Conservation (phyloP, 2,329 filamentous ascomycete species). For the Penicillium brasilianum region DNA sequence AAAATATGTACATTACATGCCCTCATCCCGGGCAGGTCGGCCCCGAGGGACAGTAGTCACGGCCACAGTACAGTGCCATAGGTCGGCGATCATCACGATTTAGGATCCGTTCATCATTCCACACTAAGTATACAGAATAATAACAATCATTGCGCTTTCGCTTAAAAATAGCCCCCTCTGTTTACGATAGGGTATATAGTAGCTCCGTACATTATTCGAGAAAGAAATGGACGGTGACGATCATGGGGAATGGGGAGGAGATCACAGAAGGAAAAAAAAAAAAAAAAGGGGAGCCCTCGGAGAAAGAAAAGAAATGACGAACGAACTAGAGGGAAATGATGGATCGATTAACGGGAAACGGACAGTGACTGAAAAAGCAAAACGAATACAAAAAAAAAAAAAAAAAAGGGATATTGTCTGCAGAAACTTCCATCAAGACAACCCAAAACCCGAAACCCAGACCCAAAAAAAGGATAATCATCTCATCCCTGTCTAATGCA, state of each 20-base stretch:
- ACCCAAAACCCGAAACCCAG: not conserved
- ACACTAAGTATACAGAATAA: conserved; percentile 6
- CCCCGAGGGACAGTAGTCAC: too few species aligned
- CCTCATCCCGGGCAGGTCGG: too few species aligned
- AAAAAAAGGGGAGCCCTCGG: conserved; percentile 1
- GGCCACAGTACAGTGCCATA: too few species aligned
- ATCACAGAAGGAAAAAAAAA: not conserved
- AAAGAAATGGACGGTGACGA: too few species aligned
- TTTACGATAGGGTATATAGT: not conserved
- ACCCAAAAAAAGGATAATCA: not conserved
- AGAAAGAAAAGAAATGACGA: conserved; percentile 1
- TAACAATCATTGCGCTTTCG: conserved; percentile 1
- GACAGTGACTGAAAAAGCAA: conserved; percentile 1
- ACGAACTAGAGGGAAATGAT: not conserved
- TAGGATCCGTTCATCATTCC: conserved; percentile 19
- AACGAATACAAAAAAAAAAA: conserved; percentile 23
- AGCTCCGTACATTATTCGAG: not conserved
- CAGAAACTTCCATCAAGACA: not conserved
- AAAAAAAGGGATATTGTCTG: conserved; percentile 17
- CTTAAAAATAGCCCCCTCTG: not conserved
- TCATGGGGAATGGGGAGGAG: too few species aligned
- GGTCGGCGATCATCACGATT: conserved; percentile 4
- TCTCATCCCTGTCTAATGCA: conserved; percentile 23
- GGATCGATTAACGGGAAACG: not conserved
- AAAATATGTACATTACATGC: conserved; percentile 22